phyloP scores from a whole-genome alignment of 2,329 filamentous ascomycete genomes.

The Cladophialophora chaetospira region DNA sequence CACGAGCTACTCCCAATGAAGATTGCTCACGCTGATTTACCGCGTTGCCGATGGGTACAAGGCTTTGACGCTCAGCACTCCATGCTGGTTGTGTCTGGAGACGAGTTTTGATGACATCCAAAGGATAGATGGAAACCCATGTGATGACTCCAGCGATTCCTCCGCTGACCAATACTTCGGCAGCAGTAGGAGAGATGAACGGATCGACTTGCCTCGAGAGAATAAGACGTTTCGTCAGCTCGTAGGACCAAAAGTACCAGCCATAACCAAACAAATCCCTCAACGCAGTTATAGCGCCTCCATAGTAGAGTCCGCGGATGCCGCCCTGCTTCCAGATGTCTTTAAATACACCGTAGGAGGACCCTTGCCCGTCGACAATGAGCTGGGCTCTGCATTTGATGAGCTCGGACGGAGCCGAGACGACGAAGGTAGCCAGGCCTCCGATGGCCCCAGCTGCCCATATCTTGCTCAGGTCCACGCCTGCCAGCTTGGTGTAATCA shows the following conservation, averaged over 20 bases:
- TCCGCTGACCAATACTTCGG: conserved; percentile 76
- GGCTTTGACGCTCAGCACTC: conserved; percentile 31
- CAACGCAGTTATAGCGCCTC: conserved; percentile 76
- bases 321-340: conserved; percentile 62
- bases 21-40: conserved; percentile 39
- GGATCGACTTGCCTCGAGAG: conserved; percentile 40
- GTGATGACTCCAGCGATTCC: conserved; percentile 84
- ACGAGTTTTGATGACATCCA: conserved; percentile 90
- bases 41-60: conserved; percentile 33
- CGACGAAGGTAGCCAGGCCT: conserved; percentile 79
- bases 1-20: conserved; percentile 64
- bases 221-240: conserved; percentile 67
- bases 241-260: conserved; percentile 96
- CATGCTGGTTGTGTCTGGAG: conserved; percentile 70
- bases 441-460: conserved; percentile 80
- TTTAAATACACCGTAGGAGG: conserved; percentile 65
- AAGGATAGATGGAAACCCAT: conserved; percentile 86
- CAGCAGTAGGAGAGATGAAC: conserved; percentile 45
- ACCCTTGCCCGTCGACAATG: conserved; percentile 47
- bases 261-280: conserved; percentile 92
- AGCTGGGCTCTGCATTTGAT: conserved; percentile 88
- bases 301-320: conserved; percentile 73
- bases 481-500: conserved; percentile 47
- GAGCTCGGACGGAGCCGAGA: conserved; percentile 86
- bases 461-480: conserved; percentile 63